Percentiles rank a stretch among this genome's conserved stretches.
These are phyloP conservation scores for Coemansia sp. DNA, from an alignment of 192 early-diverging fungal genomes.

Conservation along the genomic window DNA sequence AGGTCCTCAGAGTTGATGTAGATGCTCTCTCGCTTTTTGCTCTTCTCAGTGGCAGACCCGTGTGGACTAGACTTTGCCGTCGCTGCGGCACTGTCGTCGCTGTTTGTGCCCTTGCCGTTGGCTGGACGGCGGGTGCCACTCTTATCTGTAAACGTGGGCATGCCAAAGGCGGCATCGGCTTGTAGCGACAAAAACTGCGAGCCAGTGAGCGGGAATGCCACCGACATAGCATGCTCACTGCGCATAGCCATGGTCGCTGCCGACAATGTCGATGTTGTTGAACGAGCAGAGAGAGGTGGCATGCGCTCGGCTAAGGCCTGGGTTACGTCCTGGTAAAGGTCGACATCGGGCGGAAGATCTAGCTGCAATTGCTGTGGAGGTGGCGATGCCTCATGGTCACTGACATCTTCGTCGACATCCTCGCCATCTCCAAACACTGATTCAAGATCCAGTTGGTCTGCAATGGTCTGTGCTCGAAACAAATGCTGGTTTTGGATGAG, in stretches of 20 bases:
- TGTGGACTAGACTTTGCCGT: neutral
- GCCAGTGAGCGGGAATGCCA: slow-evolving; percentile 1
- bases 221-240: neutral
- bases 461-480: slow-evolving; percentile 19
- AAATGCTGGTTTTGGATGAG: slow-evolving; percentile 52
- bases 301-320: slow-evolving; percentile 44
- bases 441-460: slow-evolving; percentile 6
- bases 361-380: slow-evolving; percentile 32
- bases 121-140: neutral
- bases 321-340: slow-evolving; percentile 42
- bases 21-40: slow-evolving; percentile 29
- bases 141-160: neutral
- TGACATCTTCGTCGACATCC: neutral
- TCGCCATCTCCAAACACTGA: neutral
- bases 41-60: neutral
- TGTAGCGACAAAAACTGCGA: neutral
- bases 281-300: slow-evolving; percentile 28
- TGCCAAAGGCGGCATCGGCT: neutral
- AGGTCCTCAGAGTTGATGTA: slow-evolving; percentile 37
- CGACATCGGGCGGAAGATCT: slow-evolving; percentile 35
- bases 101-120: neutral
- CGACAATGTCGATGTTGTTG: slow-evolving; percentile 18
- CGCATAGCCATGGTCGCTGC: slow-evolving; percentile 19
- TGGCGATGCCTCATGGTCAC: neutral
- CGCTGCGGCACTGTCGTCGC: neutral